Base-by-base conservation (phyloP, 1,284 basidiomycete genomes). In the Cutaneotrichosporon cyanovorans region DNA sequence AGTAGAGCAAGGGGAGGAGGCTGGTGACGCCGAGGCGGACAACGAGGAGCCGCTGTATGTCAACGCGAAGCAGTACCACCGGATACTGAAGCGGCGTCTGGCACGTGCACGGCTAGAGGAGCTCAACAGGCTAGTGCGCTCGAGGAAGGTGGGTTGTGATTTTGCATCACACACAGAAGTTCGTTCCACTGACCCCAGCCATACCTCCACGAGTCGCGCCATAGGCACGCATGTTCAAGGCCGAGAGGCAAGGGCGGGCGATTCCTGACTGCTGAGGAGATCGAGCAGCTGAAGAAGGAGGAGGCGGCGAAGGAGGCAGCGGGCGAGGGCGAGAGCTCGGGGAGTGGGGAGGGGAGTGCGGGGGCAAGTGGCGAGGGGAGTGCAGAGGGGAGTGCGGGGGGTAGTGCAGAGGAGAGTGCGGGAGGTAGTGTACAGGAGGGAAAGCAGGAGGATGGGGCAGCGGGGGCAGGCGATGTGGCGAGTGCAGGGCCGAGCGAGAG, bases 11-110 rank as follows among this genome's bases (percentile, higher is more conserved):
- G 55, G 56, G 25, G 53, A 39, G 18, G 36, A 19, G 12, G 36
- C 39, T 2, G 58, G 54, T 9, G 59, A 51, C 3, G 57, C 51
- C 12, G 62, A 58, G 6, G 58, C 57, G 31, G 65, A 87, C 61
- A 90, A 93, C 73, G 89, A 95, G 60, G 90, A 95, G 66, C 91
- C 91, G 22, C 80, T 95, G 57, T 93, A 92, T 73, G 92, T 96
- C 55, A 96, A 96, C 63, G 91, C 91, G 41, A 96, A 96, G 69
- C 91, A 96, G 73, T 96, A 95, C 69, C 88, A 91, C 62, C 85
- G 92, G 61, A 96, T 96, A 65, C 78, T 96, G 65, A 95, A 95
- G 75, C 79, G 91, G 51, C 79, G 91, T 45, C 79, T 86, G 56
- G 89, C 90, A 7, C 75, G 91, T 33, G 87, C 88, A 2, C 77